Percentiles rank a stretch among this genome's conserved stretches.
Evolutionary conservation across 1,284 basidiomycete species (phyloP).

Genomic region (Volvariella volvacea): DNA sequence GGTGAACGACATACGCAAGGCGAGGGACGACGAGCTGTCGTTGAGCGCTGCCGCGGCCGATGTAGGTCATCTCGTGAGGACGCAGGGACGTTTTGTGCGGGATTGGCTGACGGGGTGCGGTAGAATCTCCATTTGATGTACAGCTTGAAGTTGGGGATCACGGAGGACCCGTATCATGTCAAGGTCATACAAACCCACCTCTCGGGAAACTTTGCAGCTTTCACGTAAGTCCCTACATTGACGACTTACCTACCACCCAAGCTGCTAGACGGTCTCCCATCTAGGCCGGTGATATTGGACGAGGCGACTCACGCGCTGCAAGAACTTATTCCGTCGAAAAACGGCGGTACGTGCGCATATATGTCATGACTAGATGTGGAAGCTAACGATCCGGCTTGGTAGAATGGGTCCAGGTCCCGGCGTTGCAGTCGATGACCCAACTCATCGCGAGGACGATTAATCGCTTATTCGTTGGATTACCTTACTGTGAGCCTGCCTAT

Average conservation of each 20-base stretch:
- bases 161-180: constrained; percentile 5
- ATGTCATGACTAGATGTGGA: too few species aligned
- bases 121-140: constrained; percentile 6
- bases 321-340: constrained; percentile 8
- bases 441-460: constrained; percentile 26
- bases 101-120: too few species aligned
- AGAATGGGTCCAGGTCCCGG: neutral
- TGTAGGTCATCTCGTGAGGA: too few species aligned
- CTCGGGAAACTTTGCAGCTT: neutral
- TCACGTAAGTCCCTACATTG: constrained; percentile 4
- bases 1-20: constrained; percentile 27
- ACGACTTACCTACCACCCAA: too few species aligned
- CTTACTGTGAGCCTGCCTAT: constrained; percentile 23
- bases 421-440: constrained; percentile 5
- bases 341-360: too few species aligned
- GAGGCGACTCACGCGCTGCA: constrained; percentile 9
- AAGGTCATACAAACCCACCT: constrained; percentile 4
- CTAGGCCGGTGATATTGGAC: constrained; percentile 9
- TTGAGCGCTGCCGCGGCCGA: constrained; percentile 20
- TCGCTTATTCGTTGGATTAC: constrained; percentile 32
- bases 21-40: constrained; percentile 25
- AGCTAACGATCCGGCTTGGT: too few species aligned
- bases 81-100: too few species aligned
- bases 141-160: constrained; percentile 5
- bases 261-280: too few species aligned